Evolutionary conservation across 768 basidiomycete genomes (phyloP), one percentile per base, ranked within the genome.

Genomic region (Saitozyma sp.): DNA sequence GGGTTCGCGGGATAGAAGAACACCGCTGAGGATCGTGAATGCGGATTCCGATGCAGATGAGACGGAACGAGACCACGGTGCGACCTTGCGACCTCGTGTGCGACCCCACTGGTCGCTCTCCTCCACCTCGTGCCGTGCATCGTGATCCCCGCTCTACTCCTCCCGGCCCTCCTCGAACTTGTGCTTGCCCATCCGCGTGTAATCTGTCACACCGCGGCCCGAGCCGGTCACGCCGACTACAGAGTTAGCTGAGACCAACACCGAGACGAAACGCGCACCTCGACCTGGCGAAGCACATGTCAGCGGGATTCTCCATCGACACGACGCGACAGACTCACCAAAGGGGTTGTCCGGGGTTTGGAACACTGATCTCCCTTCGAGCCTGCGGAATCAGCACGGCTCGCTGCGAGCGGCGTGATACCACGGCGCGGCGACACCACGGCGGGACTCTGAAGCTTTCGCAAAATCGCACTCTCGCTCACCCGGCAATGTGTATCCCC

Each of bases 401-500:
- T 29, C 29, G 29, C 29, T 29, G 29, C 37, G 14, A 37, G n/a
- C 29, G 17, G 7, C 42, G 20, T 3, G n/a, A 50, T 8, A 16
- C n/a, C 58, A 51, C 19, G 37, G 14, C 52, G 56, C 39, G 43
- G 20, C 48, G 20, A 6, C 3, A 38, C 55, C 29, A 29, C 29
- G 29, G 5, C 29, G 29, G 2, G 29, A 5, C 29, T 29, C 29
- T 29, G 29, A 29, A 29, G 29, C 29, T 29, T 29, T 29, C 29
- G 29, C 29, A 29, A 29, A 29, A 29, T 29, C 29, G 20, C 40
- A 37, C 17, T 10, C 46, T 39, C 45, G 62, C 75, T 61, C 53
- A 79, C 70, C 79, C 79, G 50, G 73, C 66, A 45, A 78, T 77
- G 59, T 79, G 75, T 19, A 79, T 74, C 9, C 79, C 79, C 71